Conservation (phyloP, 139 green algal species). For the Chlorella sp. region DNA sequence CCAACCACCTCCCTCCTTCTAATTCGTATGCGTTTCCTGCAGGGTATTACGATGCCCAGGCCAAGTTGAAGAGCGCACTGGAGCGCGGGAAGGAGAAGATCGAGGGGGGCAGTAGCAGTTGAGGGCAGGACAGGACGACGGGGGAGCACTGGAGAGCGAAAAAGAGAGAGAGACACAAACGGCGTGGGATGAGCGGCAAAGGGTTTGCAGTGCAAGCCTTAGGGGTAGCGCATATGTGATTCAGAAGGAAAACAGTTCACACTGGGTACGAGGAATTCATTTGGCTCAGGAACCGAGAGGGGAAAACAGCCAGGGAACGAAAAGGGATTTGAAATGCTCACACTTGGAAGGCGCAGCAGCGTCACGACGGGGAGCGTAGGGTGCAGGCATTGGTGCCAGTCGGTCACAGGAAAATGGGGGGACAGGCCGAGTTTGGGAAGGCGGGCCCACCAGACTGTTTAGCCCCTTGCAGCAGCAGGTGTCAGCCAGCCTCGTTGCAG, state of each 20-base stretch:
- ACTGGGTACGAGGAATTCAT: not conserved
- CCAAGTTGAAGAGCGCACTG: not conserved
- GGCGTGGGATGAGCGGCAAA: not conserved
- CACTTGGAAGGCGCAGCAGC: too few species aligned
- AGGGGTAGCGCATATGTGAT: not conserved
- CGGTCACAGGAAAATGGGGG: too few species aligned
- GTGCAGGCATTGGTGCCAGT: too few species aligned
- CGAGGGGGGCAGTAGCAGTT: not conserved
- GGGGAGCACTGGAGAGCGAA: not conserved
- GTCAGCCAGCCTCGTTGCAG: too few species aligned
- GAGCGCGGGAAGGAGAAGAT: constrained; percentile 13
- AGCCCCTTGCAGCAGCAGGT: too few species aligned
- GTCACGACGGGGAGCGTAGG: too few species aligned
- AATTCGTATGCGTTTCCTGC: not conserved
- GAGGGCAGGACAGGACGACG: not conserved
- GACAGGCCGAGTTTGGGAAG: too few species aligned
- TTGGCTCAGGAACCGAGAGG: too few species aligned
- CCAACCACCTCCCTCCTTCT: too few species aligned
- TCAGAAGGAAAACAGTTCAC: not conserved
- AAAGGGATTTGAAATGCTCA: too few species aligned
- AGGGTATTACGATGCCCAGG: constrained; percentile 25
- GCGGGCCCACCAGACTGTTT: too few species aligned
- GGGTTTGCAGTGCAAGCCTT: not conserved
- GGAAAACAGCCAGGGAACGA: too few species aligned
- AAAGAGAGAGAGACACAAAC: not conserved